These are phyloP conservation scores for Musa itinerans DNA, from an alignment of 176 grass and related monocot species.

Conservation along the genomic window DNA sequence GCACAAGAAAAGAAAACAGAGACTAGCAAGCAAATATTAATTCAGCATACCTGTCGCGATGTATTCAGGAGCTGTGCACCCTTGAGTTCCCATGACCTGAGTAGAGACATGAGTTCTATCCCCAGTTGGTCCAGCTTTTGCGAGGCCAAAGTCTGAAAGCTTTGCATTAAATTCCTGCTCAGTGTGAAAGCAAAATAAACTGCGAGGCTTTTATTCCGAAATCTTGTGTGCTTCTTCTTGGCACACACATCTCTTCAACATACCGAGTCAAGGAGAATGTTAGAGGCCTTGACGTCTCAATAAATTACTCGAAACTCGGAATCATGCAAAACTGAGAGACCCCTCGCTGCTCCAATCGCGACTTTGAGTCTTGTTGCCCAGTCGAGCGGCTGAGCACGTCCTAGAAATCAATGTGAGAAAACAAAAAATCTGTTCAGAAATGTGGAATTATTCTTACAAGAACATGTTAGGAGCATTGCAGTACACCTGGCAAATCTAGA, in stretches of 20 bases:
- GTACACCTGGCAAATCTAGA: too few relatives aligned
- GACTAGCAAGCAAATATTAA: too few relatives aligned
- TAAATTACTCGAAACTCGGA: constrained; percentile 73
- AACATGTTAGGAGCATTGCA: too few relatives aligned
- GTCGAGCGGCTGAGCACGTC: constrained; percentile 60
- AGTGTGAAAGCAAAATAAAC: neutral
- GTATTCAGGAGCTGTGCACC: constrained; percentile 87
- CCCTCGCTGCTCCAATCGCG: constrained; percentile 71
- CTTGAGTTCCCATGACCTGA: constrained; percentile 91
- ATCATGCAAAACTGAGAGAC: constrained; percentile 81
- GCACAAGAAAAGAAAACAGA: too few relatives aligned
- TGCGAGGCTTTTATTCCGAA: neutral
- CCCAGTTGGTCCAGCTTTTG: constrained; percentile 87
- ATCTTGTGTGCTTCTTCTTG: too few relatives aligned
- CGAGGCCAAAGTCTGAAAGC: constrained; percentile 87
- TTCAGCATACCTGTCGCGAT: constrained; percentile 49
- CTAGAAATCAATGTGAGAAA: constrained; percentile 21
- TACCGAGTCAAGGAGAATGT: constrained; percentile 90
- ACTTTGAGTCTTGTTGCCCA: constrained; percentile 87
- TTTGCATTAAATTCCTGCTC: constrained; percentile 78
- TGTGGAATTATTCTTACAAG: too few relatives aligned
- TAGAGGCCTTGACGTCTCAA: constrained; percentile 87
- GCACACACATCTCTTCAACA: neutral
- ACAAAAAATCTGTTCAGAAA: too few relatives aligned
- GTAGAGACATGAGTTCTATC: constrained; percentile 92